Evolutionary conservation across 2,329 filamentous ascomycete species (phyloP), one percentile per base, ranked within the genome.

Genomic region (Pyricularia pennisetigena): DNA sequence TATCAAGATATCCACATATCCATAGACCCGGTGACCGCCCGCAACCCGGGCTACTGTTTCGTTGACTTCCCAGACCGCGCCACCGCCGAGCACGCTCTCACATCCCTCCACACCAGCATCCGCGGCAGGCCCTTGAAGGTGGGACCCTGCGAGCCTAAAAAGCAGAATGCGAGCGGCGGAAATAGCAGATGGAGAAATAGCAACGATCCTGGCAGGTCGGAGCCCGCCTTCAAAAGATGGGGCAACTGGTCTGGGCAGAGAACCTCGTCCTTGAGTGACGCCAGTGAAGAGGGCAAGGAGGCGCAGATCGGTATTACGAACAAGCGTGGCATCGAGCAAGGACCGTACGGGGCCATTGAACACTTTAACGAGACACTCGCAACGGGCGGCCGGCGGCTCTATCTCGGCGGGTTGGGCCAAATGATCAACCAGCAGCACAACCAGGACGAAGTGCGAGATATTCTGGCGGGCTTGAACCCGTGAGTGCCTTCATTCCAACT

Each of bases 11-110:
- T 92, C 70, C 87, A 90, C 75, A 89, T 92, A 72, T 88, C 88
- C 0, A 82, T 90, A 67, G 89, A 92, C 73, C 85, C 88, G 1
- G 86, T 90, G 75, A 89, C 85, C 30, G 86, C 84, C 59, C 82
- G 88, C 61, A 92, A 92, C 75, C 89, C 89, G 0, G 89, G 88
- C 57, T 91, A 91, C 78, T 92, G 90, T 79, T 92, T 93, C 72
- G 85, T 92, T 63, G 89, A 92, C 73, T 85, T 92, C 68, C 76
- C 77, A 64, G 82, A 81, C 64, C 82, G 82, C 64, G 85, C 85
- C 30, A 80, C 85, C 29, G 88, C 89, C 3, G 80, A 85, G 4
- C 76, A 76, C 1, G 87, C 86, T 1, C 86, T 91, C 74, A 73
- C 76, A n/a, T 79, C 82, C 16, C 78, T 92, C 68, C 84, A 83